Conservation (phyloP, 192 early-diverging fungal species). For the Rhizoclosmatium globosum region DNA sequence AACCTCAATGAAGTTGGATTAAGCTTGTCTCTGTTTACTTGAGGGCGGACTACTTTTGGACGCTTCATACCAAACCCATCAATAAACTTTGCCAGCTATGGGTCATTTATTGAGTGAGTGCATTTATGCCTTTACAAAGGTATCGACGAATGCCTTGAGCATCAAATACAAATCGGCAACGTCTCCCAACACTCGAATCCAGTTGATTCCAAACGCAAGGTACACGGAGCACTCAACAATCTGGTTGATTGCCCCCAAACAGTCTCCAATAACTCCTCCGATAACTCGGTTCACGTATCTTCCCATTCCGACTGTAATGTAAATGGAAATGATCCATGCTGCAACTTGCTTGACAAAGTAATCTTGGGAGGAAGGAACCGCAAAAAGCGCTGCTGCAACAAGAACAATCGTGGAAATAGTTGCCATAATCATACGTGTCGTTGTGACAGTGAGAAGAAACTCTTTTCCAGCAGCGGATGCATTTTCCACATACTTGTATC, state of each 20-base stretch:
- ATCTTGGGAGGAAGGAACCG: background rate
- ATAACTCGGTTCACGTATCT: conserved; percentile 35
- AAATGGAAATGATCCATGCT: conserved; percentile 11
- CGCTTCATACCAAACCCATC: no score
- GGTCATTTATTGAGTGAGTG: no score
- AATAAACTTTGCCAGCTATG: no score
- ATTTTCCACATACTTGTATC: conserved; percentile 46
- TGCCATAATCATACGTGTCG: conserved; percentile 27
- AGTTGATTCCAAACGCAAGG: conserved; percentile 31
- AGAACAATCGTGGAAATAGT: conserved; percentile 26
- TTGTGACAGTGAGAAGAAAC: conserved; percentile 38
- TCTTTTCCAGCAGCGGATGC: conserved; percentile 43
- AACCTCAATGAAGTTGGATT: no score
- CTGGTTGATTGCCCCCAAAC: conserved; percentile 46
- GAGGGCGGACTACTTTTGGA: no score
- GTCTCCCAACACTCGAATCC: conserved; percentile 25
- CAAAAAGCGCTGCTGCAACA: conserved; percentile 26
- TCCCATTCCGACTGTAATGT: conserved; percentile 30
- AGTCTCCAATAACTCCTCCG: conserved; percentile 49
- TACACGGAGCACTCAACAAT: conserved; percentile 41
- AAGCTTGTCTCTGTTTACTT: no score
- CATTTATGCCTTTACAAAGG: background rate
- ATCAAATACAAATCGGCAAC: conserved; percentile 2
- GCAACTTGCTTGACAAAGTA: conserved; percentile 8
- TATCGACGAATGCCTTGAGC: background rate